These are phyloP conservation scores for Bondarzewia mesenterica DNA, from an alignment of 1,284 basidiomycete species.

Conservation along the genomic window DNA sequence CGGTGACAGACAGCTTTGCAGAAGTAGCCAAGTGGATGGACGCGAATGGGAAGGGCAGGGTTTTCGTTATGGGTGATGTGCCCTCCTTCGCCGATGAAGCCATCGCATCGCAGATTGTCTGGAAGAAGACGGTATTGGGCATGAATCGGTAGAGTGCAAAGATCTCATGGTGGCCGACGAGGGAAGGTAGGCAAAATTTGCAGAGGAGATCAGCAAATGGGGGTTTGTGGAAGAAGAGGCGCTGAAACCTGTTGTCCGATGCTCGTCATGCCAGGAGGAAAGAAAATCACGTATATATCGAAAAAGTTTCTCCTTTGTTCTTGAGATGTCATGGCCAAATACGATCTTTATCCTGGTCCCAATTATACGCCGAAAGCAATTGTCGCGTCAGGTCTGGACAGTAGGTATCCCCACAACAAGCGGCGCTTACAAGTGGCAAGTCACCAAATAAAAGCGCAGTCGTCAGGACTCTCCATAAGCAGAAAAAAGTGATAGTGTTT, in stretches of 20 bases:
- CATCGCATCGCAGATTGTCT: slow-evolving; percentile 21
- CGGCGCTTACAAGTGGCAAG: no score
- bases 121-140: slow-evolving; percentile 22
- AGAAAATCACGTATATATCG: no score
- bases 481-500: no score
- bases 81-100: slow-evolving; percentile 30
- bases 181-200: slow-evolving; percentile 29
- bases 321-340: no score
- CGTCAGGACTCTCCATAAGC: no score
- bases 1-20: slow-evolving; percentile 26
- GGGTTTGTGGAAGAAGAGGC: background rate
- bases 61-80: slow-evolving; percentile 18
- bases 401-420: no score
- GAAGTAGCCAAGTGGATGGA: slow-evolving; percentile 24
- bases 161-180: slow-evolving; percentile 25
- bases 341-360: no score
- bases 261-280: no score
- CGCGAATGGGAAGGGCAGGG: slow-evolving; percentile 17
- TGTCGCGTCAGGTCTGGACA: no score
- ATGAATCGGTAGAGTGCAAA: slow-evolving; percentile 30
- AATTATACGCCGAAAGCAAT: no score
- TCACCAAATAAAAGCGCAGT: no score
- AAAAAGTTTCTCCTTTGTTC: no score
- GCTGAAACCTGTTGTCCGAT: background rate
- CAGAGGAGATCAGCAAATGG: slow-evolving; percentile 19